Evolutionary conservation across 2,329 filamentous ascomycete species (phyloP).

Genomic region (Calonectria ilicicola): DNA sequence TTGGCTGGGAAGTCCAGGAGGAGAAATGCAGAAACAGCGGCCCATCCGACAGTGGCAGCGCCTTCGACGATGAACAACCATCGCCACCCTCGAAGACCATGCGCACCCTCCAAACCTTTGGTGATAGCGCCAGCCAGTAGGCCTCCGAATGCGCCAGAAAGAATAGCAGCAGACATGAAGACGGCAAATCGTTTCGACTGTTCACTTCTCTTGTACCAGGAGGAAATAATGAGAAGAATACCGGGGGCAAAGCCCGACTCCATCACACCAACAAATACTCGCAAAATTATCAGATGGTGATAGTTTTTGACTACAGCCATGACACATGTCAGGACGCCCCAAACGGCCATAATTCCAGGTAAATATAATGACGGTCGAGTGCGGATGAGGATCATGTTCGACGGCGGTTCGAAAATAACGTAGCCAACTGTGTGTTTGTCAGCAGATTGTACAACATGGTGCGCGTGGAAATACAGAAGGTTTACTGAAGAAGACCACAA

Average conservation of each 20-base stretch:
- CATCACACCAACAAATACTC: not conserved
- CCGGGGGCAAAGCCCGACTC: not conserved
- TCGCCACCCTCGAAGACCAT: not conserved
- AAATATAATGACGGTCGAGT: not conserved
- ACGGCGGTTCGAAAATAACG: not conserved
- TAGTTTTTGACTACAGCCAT: not conserved
- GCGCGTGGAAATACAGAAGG: not conserved
- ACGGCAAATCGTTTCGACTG: not conserved
- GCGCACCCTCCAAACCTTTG: not conserved
- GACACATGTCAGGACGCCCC: not conserved
- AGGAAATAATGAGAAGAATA: not conserved
- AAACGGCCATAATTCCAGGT: not conserved
- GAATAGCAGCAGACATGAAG: not conserved
- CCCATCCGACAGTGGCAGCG: not conserved
- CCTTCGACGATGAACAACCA: not conserved
- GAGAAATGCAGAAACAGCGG: not conserved
- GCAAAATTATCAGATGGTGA: not conserved
- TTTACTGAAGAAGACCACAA: not conserved
- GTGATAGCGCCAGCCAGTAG: not conserved
- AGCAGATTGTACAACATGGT: not conserved
- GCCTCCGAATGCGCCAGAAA: not conserved
- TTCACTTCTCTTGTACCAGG: not conserved
- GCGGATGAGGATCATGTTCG: not conserved
- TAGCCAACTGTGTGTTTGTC: not conserved
- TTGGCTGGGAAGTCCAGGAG: not conserved